Evolutionary conservation across 1,284 basidiomycete species (phyloP).

Genomic region (Pholiota adiposa): DNA sequence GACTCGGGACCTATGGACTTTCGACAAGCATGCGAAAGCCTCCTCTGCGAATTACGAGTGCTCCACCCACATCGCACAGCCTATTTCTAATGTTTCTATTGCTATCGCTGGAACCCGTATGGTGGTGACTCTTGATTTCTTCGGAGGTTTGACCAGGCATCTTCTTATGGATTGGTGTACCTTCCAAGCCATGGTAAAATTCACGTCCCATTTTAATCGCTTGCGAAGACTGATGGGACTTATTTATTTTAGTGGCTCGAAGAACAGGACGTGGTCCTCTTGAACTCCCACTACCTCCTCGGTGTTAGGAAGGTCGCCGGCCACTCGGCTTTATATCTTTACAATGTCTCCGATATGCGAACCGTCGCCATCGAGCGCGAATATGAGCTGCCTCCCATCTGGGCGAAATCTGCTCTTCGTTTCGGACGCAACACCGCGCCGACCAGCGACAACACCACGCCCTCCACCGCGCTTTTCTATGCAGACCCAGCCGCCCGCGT

Average conservation of each 20-base stretch:
- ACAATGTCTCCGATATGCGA: constrained; percentile 46
- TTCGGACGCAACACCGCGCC: constrained; percentile 45
- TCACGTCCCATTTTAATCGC: not conserved
- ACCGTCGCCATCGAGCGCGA: constrained; percentile 45
- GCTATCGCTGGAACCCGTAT: constrained; percentile 45
- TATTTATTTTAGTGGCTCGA: constrained; percentile 44
- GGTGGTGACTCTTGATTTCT: constrained; percentile 43
- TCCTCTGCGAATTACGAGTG: constrained; percentile 43
- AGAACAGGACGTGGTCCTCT: constrained; percentile 46
- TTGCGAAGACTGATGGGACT: constrained; percentile 1
- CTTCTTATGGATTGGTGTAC: constrained; percentile 51
- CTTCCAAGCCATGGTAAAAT: constrained; percentile 44
- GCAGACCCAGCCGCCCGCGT: constrained; percentile 47
- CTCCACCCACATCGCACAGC: constrained; percentile 35
- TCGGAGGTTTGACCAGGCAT: constrained; percentile 43
- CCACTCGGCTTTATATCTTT: constrained; percentile 41
- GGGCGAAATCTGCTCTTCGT: constrained; percentile 41
- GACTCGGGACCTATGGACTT: constrained; percentile 49
- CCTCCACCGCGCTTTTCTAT: constrained; percentile 46
- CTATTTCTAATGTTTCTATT: constrained; percentile 39
- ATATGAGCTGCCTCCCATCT: constrained; percentile 50
- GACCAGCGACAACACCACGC: constrained; percentile 33
- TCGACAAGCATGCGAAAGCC: constrained; percentile 46
- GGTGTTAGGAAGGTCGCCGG: constrained; percentile 40
- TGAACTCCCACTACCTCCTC: constrained; percentile 46